Base-by-base conservation (phyloP, 805 yeast genomes). In the Pichia gijzeniarum region DNA sequence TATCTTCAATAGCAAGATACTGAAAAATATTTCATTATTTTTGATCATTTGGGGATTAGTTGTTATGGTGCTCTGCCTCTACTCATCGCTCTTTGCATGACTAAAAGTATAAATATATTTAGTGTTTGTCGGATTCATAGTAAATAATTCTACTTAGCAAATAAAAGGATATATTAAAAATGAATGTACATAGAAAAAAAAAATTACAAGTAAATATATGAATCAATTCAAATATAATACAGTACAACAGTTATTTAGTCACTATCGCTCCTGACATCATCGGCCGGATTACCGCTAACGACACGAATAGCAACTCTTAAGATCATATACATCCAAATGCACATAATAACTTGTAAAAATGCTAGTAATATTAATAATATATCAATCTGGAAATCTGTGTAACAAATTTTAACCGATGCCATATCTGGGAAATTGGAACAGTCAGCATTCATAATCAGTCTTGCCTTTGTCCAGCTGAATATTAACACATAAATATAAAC, bases 191-290 rank as follows among this genome's bases (percentile, higher is more conserved):
- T 17, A 35, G 16, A 12, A 30, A 30, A 30, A 16, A 16, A 32
- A 32, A 6, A n/a, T 32, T 3, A 7, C 19, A 32, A 32, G 19
- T 21, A 36, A 13, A 20, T 22, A 36, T 20, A 22, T 6, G 12
- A 5, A n/a, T 16, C 21, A 36, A 35, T n/a, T 31, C 14, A n/a
- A 13, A 35, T 6, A 35, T 20, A 6, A n/a, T 12, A 17, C 6
- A 22, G 5, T 5, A 12, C 16, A 17, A 9, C 12, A 21, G 19
- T 31, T 14, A n/a, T 5, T 4, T 69, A 71, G 42, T 80, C 87
- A 45, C 85, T 95, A 45, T 86, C 95, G 59, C 91, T 82, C 64
- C 96, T 77, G 28, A 83, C 82, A 61, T 89, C 96, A 54, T 86
- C 95, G 1, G 96, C 96, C 31, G 79, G 78, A 19, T 65, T 70